Base-by-base conservation (phyloP, 2,329 filamentous ascomycete species). In the Alternaria angustiovoidea region DNA sequence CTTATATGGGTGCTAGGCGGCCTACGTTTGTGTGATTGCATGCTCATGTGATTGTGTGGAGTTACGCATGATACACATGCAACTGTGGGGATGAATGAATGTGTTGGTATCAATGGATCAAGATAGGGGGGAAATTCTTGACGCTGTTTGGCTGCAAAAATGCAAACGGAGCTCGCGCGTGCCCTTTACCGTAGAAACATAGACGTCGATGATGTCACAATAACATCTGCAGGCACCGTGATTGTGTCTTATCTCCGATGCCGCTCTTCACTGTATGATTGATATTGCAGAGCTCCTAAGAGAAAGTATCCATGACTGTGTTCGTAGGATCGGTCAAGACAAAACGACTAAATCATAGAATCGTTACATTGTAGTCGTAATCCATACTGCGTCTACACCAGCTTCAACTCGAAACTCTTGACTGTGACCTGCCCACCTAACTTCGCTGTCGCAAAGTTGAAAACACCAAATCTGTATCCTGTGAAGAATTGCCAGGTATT, bases 401-500 rank as follows among this genome's bases (percentile, higher is more conserved):
- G 20, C 28, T 64, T 54, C 36, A 67, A 34, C 48, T 64, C 60
- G 36, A 70, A 71, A 32, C 62, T 64, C 53, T 68, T 66, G 1
- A 76, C 68, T 5, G 49, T 67, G 7, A 78, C 65, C 48, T 67
- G 54, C 0, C 78, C 78, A 4, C 77, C 78, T 34, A 79, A 26
- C 14, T 64, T 62, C 47, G 74, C 68, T 1, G 78, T 79, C 6
- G 78, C 78, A 57, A 73, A 76, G 44, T 80, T 80, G 49, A 80
- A 79, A 5, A 77, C 74, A 39, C 73, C 78, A 61, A 73, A 80
- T 8, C 78, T 63, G 61, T 78, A 81, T 12, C 78, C 78, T 0
- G 77, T 77, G 46, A 80, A 80, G 54, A 75, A 80, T n/a, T 71
- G 68, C 70, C 73, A 79, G 7, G 72, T 71, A 16, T 76, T 79